Percentiles rank a stretch among this genome's conserved stretches.
These are phyloP conservation scores for Coemansia aciculifera DNA, from an alignment of 192 early-diverging fungal species.

Conservation along the genomic window DNA sequence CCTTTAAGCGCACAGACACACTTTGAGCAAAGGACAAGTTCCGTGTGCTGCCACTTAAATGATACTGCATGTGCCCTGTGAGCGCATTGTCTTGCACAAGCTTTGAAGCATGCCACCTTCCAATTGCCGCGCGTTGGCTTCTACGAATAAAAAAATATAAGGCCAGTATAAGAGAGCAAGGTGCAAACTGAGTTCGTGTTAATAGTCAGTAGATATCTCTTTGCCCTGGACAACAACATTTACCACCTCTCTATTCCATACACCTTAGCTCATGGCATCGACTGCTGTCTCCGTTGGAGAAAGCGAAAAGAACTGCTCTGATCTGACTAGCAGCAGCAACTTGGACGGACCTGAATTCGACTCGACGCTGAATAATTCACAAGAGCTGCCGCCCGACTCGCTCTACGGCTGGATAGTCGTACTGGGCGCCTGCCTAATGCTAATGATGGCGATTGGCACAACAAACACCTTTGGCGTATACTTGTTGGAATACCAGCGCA, in stretches of 20 bases:
- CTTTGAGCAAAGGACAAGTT: neutral
- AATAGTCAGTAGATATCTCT: neutral
- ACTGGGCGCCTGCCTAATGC: slow-evolving; percentile 23
- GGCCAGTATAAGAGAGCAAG: neutral
- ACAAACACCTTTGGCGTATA: slow-evolving; percentile 41
- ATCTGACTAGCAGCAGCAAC: neutral
- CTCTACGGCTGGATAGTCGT: slow-evolving; percentile 35
- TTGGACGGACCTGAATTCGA: neutral
- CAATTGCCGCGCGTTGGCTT: neutral
- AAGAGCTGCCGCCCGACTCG: slow-evolving; percentile 20
- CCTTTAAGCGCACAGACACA: no score
- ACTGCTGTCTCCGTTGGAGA: neutral
- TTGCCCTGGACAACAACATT: neutral
- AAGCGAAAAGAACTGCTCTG: neutral
- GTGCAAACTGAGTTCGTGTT: neutral
- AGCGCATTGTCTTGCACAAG: neutral
- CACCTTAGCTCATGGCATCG: neutral
- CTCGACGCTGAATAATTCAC: neutral
- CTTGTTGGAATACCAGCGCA: slow-evolving; percentile 21
- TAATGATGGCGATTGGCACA: slow-evolving; percentile 35
- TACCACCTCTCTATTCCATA: neutral
- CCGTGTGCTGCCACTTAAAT: neutral
- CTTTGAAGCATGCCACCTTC: neutral
- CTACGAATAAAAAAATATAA: neutral
- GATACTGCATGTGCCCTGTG: neutral